Percentiles rank a stretch among this genome's conserved stretches.
Evolutionary conservation across 2,329 filamentous ascomycete species (phyloP).

Genomic region (Chaetomium strumarium): DNA sequence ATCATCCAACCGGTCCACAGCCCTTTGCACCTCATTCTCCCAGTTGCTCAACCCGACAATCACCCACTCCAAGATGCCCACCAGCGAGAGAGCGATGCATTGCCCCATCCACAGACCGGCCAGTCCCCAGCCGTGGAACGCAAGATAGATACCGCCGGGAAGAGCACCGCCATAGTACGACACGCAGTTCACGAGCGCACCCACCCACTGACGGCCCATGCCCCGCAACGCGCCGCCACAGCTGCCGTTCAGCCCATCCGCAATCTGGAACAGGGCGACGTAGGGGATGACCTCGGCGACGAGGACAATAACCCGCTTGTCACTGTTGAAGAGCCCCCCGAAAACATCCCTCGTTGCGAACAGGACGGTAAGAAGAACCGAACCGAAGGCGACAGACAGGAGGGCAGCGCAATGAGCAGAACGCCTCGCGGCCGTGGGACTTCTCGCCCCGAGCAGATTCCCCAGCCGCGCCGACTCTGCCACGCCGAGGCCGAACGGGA

Average conservation of each 20-base stretch:
- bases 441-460: slow-evolving; percentile 68
- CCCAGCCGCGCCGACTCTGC: slow-evolving; percentile 73
- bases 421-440: slow-evolving; percentile 59
- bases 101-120: slow-evolving; percentile 78
- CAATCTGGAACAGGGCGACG: slow-evolving; percentile 85
- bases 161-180: slow-evolving; percentile 80
- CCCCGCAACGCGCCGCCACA: slow-evolving; percentile 76
- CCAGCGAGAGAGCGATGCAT: slow-evolving; percentile 73
- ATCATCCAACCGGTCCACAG: slow-evolving; percentile 63
- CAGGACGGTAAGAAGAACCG: slow-evolving; percentile 59
- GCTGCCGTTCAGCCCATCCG: slow-evolving; percentile 78
- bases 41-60: slow-evolving; percentile 75
- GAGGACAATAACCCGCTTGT: slow-evolving; percentile 62
- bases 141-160: slow-evolving; percentile 76
- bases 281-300: slow-evolving; percentile 77
- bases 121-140: slow-evolving; percentile 80
- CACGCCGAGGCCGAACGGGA: slow-evolving; percentile 81
- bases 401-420: slow-evolving; percentile 71
- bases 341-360: slow-evolving; percentile 68
- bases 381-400: slow-evolving; percentile 64
- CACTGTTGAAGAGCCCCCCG: slow-evolving; percentile 75
- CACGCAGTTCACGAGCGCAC: slow-evolving; percentile 72
- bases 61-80: slow-evolving; percentile 71
- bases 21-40: slow-evolving; percentile 65
- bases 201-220: slow-evolving; percentile 82